Base-by-base conservation (phyloP, 2,329 filamentous ascomycete species). In the Allantophomopsis lycopodina region DNA sequence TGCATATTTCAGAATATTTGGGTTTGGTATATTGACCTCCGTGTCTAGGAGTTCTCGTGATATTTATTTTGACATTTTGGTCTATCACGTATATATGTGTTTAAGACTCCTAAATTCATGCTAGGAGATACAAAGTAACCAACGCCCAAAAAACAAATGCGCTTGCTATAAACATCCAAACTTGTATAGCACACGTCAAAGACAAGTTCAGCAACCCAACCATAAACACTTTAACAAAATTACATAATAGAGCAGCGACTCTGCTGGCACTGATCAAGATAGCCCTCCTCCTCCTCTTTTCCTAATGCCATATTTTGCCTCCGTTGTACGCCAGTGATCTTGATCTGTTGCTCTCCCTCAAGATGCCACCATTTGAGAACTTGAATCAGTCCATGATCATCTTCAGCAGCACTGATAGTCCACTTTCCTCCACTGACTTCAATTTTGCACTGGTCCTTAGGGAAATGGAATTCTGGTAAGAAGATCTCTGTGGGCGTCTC, bases 401-500 rank as follows among this genome's bases (percentile, higher is more conserved):
- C 71, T 41, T 87, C 81, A 44, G 87, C 79, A 5, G 66, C 71
- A 48, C 76, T 77, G 44, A 96, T 85, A 49, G 81, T 78, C 88
- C 88, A 98, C 55, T 89, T 91, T 6, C 93, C 93, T 1, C 82
- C 83, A 38, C 76, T 85, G 20, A 87, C 82, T 40, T 81, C 72
- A 4, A 98, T 77, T 1, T 69, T 69, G 32, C 78, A 83, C 35
- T 74, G 67, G 36, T 80, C 73, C 39, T 76, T 73, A 2, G 89
- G 88, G 56, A 94, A 98, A 60, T 98, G 91, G 54, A 84, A 95
- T 41, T 88, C 84, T 0, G 91, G 91, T 2, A 98, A 66, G 58
- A 84, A 94, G 7, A 96, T 69, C 35, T 86, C 72, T 0, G 89
- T 96, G 0, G 87, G 86, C 2, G 66, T 63, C 1, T 80, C 73